These are phyloP conservation scores for Persicaria tinctoria DNA, from an alignment of 148 eudicot genomes.

Conservation along the genomic window DNA sequence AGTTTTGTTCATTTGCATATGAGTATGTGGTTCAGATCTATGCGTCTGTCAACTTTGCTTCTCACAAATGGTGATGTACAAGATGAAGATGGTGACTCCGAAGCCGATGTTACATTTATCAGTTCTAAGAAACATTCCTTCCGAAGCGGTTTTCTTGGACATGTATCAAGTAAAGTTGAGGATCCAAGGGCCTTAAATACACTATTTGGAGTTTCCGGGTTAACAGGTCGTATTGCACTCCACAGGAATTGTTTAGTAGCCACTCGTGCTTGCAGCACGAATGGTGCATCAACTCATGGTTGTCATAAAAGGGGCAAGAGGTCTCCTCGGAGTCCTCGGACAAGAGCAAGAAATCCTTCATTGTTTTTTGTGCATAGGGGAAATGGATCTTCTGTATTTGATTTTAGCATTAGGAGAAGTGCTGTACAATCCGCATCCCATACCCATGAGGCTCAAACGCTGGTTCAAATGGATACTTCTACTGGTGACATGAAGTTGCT, in stretches of 20 bases:
- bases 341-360: conserved; percentile 40
- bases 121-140: conserved; percentile 10
- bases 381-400: conserved; percentile 25
- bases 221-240: conserved; percentile 22
- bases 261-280: conserved; percentile 5
- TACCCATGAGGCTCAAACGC: conserved; percentile 25
- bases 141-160: not conserved
- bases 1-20: conserved; percentile 47
- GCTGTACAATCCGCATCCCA: conserved; percentile 10
- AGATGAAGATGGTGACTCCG: conserved; percentile 6
- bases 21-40: conserved; percentile 36
- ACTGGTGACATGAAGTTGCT: conserved; percentile 20
- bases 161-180: conserved; percentile 12
- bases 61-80: conserved; percentile 10
- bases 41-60: conserved; percentile 20
- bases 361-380: conserved; percentile 30
- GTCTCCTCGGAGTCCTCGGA: conserved; percentile 52
- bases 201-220: conserved; percentile 22
- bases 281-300: conserved; percentile 19
- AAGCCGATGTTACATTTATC: not conserved
- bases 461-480: conserved; percentile 25
- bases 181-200: conserved; percentile 11
- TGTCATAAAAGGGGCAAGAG: conserved; percentile 55
- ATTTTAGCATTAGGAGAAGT: conserved; percentile 21
- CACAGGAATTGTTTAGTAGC: conserved; percentile 24